phyloP scores from a whole-genome alignment of 768 basidiomycete genomes.

The Cantharellus cinnabarinus region DNA sequence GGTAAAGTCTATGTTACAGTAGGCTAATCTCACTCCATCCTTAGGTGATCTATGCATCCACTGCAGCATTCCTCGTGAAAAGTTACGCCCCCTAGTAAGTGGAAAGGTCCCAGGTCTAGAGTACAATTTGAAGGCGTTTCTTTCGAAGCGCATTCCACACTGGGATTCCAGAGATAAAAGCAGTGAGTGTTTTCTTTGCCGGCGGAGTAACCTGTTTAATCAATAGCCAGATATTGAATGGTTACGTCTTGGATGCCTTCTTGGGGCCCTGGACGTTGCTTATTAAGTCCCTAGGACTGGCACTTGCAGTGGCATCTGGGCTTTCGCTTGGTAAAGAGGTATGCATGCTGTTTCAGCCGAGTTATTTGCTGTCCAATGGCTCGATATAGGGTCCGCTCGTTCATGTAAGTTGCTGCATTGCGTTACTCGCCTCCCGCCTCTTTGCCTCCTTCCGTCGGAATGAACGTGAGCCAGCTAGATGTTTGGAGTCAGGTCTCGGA shows the following conservation, averaged over 20 bases:
- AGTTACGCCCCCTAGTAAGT: slow-evolving; percentile 53
- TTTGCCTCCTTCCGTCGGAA: slow-evolving; percentile 57
- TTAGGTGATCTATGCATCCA: slow-evolving; percentile 40
- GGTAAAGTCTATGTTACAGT: slow-evolving; percentile 12
- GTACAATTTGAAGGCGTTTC: not conserved
- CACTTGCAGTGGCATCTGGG: slow-evolving; percentile 68
- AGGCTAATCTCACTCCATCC: not conserved
- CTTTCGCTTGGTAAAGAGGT: slow-evolving; percentile 74
- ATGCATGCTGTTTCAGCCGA: slow-evolving; percentile 13
- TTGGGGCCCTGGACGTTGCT: slow-evolving; percentile 71
- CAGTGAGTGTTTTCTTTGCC: slow-evolving; percentile 23
- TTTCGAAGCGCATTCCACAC: slow-evolving; percentile 47
- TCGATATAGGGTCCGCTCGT: slow-evolving; percentile 50
- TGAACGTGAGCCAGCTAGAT: slow-evolving; percentile 33
- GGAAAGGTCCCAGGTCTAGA: not conserved
- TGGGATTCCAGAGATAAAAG: slow-evolving; percentile 67
- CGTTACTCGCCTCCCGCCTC: slow-evolving; percentile 41
- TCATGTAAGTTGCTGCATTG: slow-evolving; percentile 69
- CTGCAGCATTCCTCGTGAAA: slow-evolving; percentile 41
- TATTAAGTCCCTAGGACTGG: slow-evolving; percentile 67
- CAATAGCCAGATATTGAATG: slow-evolving; percentile 40
- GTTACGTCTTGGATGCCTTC: slow-evolving; percentile 74
- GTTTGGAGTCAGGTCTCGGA: not conserved
- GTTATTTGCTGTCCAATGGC: slow-evolving; percentile 8
- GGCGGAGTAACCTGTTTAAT: not conserved